Base-by-base conservation (phyloP, 352 stramenopile species). In the Pythium grandisporangium region DNA sequence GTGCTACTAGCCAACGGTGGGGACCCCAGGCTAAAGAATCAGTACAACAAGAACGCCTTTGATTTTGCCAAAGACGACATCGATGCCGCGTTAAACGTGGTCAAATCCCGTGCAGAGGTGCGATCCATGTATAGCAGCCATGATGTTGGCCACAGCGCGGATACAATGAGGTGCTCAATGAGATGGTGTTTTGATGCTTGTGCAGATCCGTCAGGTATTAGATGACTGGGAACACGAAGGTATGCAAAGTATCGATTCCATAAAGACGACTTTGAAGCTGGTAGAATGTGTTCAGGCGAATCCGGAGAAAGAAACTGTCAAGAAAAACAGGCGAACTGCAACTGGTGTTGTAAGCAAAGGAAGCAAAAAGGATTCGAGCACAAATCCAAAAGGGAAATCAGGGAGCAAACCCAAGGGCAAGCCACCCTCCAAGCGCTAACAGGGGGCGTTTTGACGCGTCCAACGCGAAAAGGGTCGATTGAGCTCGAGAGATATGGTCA, bases 1-100 rank as follows among this genome's bases (percentile, higher is more conserved):
- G 22, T 93, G 16, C 42, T 96, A 17, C 61, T 96, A 8, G 62
- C 87, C 16, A 65, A 93, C 33, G 82, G 81, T 14, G 80, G 61
- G 0, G 75, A 95, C 36, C 85, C 85, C 6, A 79, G 59, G 24
- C 58, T 95, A 4, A 92, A 91, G 46, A 95, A 93, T 25, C 73
- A 85, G 40, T 95, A 95, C 66, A 92, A 93, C 56, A 95, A 95
- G 46, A 90, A 75, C 36, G 80, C 82, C 1, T 94, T 84, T 33
- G 84, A 94, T 48, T 76, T 95, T 25, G 85, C 85, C 2, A 84
- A 94, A 45, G 85, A 95, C 38, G 78, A 95, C 17, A 43, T 95
- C 14, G 85, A 95, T 34, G 82, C 84, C 3, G 84, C 82, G 5
- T 56, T 75, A 10, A 88, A 88, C 39, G 66, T 96, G 2, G 66